Percentiles rank a stretch among this genome's conserved stretches.
Conservation (phyloP, 495 filamentous ascomycete genomes). For the Aspergillus cavernicola region DNA sequence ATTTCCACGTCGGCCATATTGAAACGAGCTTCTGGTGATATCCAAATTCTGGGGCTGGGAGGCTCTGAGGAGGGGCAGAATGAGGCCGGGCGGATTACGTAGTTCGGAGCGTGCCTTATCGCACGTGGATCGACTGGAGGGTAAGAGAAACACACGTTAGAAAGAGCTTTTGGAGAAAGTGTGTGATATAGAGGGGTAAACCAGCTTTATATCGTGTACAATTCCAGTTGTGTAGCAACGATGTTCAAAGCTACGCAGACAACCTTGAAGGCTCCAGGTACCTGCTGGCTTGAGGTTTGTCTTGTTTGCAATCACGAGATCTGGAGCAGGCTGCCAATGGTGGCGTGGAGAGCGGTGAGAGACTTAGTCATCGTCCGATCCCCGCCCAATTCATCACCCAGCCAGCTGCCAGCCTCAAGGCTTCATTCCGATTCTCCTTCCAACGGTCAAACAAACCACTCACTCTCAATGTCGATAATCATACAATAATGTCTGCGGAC, state of each 20-base stretch:
- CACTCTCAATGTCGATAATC: slow-evolving; percentile 5
- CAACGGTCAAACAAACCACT: slow-evolving; percentile 1
- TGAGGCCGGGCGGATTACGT: slow-evolving; percentile 21
- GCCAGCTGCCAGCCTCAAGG: neutral
- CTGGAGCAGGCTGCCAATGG: no score
- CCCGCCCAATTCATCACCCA: slow-evolving; percentile 10
- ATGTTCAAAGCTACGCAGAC: neutral
- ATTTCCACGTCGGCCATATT: slow-evolving; percentile 96
- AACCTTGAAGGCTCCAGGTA: neutral
- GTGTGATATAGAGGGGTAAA: neutral
- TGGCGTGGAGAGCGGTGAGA: slow-evolving; percentile 9
- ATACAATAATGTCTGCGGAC: slow-evolving; percentile 14
- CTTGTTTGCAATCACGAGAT: slow-evolving; percentile 17
- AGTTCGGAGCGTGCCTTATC: slow-evolving; percentile 1
- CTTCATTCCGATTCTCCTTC: neutral
- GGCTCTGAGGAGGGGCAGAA: slow-evolving; percentile 13
- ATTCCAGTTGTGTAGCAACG: neutral
- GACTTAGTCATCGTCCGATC: slow-evolving; percentile 11
- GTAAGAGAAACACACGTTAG: neutral
- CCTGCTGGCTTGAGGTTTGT: slow-evolving; percentile 5
- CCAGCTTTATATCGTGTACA: slow-evolving; percentile 1
- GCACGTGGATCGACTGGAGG: neutral
- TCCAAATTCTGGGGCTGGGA: neutral
- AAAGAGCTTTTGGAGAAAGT: neutral
- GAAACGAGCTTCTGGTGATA: neutral